Base-by-base conservation (phyloP, 2,329 filamentous ascomycete species). In the Cercospora zeae-maydis region DNA sequence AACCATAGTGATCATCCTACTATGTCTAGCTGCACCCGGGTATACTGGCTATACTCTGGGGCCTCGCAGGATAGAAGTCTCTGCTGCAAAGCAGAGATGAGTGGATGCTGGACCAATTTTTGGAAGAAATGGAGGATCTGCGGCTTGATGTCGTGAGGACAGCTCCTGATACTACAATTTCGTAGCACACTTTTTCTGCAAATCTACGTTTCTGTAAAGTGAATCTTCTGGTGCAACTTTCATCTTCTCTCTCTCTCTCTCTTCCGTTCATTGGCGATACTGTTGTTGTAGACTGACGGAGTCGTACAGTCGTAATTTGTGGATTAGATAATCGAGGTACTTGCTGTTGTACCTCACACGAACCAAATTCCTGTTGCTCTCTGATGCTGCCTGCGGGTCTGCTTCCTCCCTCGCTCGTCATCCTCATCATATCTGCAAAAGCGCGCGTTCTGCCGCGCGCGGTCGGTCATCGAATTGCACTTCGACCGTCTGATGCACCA, bases 1-100 rank as follows among this genome's bases (percentile, higher is more conserved):
- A 55, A 68, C 51, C 65, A 65, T 71, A 70, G 70, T 71, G 64
- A 47, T 65, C 70, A 70, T 72, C 63, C 70, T 68, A 70, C 70
- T 71, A 70, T 67, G 65, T 59, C 57, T 30, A 30, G 42, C 57
- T 59, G 57, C 33, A 27, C 49, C 27, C 16, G 16, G 8, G 57
- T 52, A 59, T 42, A 59, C 57, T 59, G 57, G 57, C 34, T 36
- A 53, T 52, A 52, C 57, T 59, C 9, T 19, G 49, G 49, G 10
- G 30, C 31, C 24, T 49, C 16, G 57, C 45, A 45, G 57, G 24
- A 37, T 52, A 51, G 57, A 59, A 30, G 57, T 53, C 47, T 59
- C 19, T 47, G 21, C 21, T 13, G 19, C 31, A n/a, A n/a, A 27
- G 57, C 57, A 49, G 45, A 59, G 57, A 59, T 39, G 56, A 68